Evolutionary conservation across 306 rosid species (phyloP).

Genomic region (Trifolium dubium): DNA sequence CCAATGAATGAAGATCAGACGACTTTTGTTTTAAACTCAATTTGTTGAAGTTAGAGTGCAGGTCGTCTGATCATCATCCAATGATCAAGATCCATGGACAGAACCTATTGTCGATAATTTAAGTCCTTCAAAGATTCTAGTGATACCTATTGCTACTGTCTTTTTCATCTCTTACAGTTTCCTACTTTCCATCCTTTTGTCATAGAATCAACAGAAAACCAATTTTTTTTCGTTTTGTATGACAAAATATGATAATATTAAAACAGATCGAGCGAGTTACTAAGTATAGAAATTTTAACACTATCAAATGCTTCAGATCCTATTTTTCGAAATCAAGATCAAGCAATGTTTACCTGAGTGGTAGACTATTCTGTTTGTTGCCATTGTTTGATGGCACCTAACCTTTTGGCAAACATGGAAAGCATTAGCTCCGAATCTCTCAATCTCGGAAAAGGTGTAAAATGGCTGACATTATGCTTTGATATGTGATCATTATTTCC

Average conservation of each 20-base stretch:
- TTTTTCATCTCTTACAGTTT: constrained; percentile 7
- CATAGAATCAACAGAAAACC: constrained; percentile 12
- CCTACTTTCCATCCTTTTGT: neutral
- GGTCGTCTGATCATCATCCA: neutral
- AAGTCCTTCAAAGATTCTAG: constrained; percentile 11
- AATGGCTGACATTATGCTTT: constrained; percentile 31
- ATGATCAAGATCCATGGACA: neutral
- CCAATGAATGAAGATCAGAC: neutral
- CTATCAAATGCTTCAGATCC: neutral
- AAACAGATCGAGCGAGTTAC: neutral
- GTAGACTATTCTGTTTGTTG: constrained; percentile 42
- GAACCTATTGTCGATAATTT: neutral
- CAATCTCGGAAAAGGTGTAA: constrained; percentile 43
- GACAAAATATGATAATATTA: neutral
- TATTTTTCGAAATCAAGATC: neutral
- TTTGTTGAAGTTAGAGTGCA: neutral
- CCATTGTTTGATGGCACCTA: constrained; percentile 69
- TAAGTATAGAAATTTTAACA: constrained; percentile 7
- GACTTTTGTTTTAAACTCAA: neutral
- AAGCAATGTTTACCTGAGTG: constrained; percentile 31
- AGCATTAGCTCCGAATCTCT: constrained; percentile 61
- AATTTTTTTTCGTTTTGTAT: constrained; percentile 7
- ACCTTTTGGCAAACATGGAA: constrained; percentile 70
- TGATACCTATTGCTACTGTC: neutral
- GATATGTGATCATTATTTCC: constrained; percentile 46